These are phyloP conservation scores for Fusarium duplospermum DNA, from an alignment of 2,329 filamentous ascomycete genomes.

Conservation along the genomic window DNA sequence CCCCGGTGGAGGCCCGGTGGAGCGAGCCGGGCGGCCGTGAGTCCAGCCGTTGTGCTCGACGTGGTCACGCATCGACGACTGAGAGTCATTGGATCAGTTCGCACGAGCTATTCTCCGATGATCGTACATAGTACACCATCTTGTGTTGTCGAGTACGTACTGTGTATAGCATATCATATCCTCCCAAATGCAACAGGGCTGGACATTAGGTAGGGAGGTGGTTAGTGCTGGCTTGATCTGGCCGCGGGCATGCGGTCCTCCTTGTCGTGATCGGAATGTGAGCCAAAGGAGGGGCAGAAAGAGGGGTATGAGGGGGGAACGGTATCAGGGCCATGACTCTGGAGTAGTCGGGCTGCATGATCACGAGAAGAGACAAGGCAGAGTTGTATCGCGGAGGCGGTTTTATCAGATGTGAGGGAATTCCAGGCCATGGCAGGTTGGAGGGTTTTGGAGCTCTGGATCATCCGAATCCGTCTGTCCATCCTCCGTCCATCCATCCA, in stretches of 20 bases:
- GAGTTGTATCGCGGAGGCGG: slow-evolving; percentile 16
- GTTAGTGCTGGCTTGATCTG: neutral
- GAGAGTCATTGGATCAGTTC: slow-evolving; percentile 35
- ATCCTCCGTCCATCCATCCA: neutral
- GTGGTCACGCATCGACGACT: slow-evolving; percentile 43
- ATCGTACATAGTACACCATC: slow-evolving; percentile 18
- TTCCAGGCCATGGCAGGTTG: slow-evolving; percentile 10
- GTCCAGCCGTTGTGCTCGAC: slow-evolving; percentile 41
- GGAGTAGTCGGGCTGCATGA: slow-evolving; percentile 19
- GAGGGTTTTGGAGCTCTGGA: slow-evolving; percentile 12
- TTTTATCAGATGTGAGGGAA: slow-evolving; percentile 26
- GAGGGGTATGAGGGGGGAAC: slow-evolving; percentile 22
- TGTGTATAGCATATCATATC: neutral
- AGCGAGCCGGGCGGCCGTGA: slow-evolving; percentile 36
- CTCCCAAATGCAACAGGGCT: neutral
- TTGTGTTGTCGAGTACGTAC: neutral
- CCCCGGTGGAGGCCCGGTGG: slow-evolving; percentile 37
- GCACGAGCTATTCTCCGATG: slow-evolving; percentile 37
- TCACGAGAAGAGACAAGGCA: slow-evolving; percentile 24
- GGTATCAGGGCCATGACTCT: slow-evolving; percentile 22
- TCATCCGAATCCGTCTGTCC: slow-evolving; percentile 3
- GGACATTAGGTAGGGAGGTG: neutral
- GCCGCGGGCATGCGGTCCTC: neutral
- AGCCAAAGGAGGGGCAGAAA: slow-evolving; percentile 10
- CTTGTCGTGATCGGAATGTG: slow-evolving; percentile 1